phyloP scores from a whole-genome alignment of 352 stramenopile genomes.

The Globisporangium barbulae region DNA sequence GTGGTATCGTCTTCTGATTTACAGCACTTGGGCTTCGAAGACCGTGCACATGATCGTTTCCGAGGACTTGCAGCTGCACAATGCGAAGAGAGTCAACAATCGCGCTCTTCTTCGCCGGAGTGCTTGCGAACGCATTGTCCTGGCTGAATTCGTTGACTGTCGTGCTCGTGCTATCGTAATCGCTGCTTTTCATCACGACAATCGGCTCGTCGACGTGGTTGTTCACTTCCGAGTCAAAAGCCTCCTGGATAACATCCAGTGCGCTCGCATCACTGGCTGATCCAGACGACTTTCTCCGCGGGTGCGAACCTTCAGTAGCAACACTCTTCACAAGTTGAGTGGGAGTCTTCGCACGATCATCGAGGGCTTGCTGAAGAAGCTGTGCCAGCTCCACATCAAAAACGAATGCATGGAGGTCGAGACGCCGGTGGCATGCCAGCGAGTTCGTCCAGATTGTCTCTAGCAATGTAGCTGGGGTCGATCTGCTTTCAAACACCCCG shows the following conservation, averaged over 20 bases:
- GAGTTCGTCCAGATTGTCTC: constrained; percentile 15
- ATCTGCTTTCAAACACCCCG: constrained; percentile 6
- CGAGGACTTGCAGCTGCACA: constrained; percentile 13
- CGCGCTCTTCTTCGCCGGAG: background rate
- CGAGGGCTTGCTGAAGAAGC: constrained; percentile 11
- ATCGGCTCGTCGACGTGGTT: constrained; percentile 14
- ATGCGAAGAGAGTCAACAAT: constrained; percentile 17
- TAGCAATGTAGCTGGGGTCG: constrained; percentile 1
- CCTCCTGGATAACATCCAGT: constrained; percentile 10
- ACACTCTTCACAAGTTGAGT: background rate
- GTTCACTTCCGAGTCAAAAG: constrained; percentile 5
- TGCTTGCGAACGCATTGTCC: background rate
- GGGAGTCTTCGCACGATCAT: background rate
- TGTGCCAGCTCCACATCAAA: constrained; percentile 7
- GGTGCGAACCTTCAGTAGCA: background rate
- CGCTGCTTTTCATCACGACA: constrained; percentile 4
- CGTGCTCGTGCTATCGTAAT: background rate
- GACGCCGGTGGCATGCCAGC: constrained; percentile 7
- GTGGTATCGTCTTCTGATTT: background rate
- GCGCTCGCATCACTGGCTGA: background rate
- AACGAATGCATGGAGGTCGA: constrained; percentile 15
- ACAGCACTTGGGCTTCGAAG: background rate
- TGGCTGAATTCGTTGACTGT: background rate
- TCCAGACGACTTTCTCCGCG: constrained; percentile 9
- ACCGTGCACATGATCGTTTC: background rate